Base-by-base conservation (phyloP, 345 rosid genomes). In the Murraya paniculata region DNA sequence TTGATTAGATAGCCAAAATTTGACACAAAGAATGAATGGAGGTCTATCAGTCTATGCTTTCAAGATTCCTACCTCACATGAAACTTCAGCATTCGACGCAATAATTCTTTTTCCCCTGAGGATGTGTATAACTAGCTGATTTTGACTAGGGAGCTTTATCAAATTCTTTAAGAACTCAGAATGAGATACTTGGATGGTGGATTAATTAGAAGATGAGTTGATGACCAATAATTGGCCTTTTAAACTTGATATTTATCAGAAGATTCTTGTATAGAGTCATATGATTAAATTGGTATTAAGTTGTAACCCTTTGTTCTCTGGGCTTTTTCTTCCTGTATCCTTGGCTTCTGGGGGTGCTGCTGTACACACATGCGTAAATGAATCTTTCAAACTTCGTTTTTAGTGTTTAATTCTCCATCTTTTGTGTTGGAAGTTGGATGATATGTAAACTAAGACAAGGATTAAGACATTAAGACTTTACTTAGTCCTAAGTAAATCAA, bases 1-100 rank as follows among this genome's bases (percentile, higher is more conserved):
- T 24, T 64, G 85, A 84, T 80, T 69, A 78, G 90, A 83, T 73
- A 9, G 85, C 75, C 27, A 7, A 72, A 36, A 38, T 18, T 59
- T 22, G 76, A 36, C 76, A 36, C 9, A 28, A 14, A 18, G 18
- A 4, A 18, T 7, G 36, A 56, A 64, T 57, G 67, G 68, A 57
- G 36, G 57, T 25, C 9, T 39, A 62, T 73, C 64, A 35, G 33
- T 31, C 62, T 9, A 74, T 66, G 73, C 62, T 9, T 50, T 27
- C 59, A 27, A 67, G 64, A 61, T 77, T 69, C 76, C 76, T 21
- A 57, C 28, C 69, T 73, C 77, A 58, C 73, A 38, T 72, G 78
- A 74, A 69, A 38, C 65, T 55, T 31, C 33, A 58, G 56, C 79
- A 24, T 9, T 9, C 27, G 67, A 56, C 16, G 31, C 53, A 35